These are phyloP conservation scores for Rhizopogon rudus DNA, from an alignment of 768 basidiomycete species.

Conservation along the genomic window DNA sequence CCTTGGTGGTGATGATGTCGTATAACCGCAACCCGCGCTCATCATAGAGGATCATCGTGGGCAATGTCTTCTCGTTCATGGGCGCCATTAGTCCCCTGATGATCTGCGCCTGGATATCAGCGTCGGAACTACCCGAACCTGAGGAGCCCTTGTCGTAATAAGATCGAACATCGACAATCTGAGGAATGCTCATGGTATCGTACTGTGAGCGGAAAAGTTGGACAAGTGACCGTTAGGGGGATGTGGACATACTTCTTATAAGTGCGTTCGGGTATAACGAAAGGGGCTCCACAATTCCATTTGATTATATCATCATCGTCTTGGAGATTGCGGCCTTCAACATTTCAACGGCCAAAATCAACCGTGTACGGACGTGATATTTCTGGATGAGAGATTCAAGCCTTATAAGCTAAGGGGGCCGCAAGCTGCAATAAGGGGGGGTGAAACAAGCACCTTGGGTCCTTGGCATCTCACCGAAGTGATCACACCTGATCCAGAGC, in stretches of 20 bases:
- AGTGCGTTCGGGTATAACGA: neutral
- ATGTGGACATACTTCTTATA: neutral
- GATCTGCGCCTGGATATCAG: slow-evolving; percentile 43
- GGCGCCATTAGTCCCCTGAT: slow-evolving; percentile 52
- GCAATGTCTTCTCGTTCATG: slow-evolving; percentile 55
- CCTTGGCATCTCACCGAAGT: neutral
- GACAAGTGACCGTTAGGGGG: neutral
- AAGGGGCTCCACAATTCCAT: neutral
- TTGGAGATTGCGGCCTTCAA: neutral
- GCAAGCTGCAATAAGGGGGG: neutral
- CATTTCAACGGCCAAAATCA: no score
- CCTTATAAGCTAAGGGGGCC: neutral
- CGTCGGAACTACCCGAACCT: slow-evolving; percentile 25
- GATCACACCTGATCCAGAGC: neutral
- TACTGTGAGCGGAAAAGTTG: neutral
- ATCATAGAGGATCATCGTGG: slow-evolving; percentile 84
- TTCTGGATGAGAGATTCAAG: neutral
- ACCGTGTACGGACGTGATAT: no score
- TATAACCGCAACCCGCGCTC: slow-evolving; percentile 82
- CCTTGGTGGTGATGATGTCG: slow-evolving; percentile 77
- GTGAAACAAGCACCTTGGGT: neutral
- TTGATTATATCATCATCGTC: neutral
- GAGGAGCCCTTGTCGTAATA: slow-evolving; percentile 5
- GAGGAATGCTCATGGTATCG: slow-evolving; percentile 11
- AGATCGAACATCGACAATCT: slow-evolving; percentile 49